phyloP scores from a whole-genome alignment of 441 rosid genomes.

The Mallotus repandus region DNA sequence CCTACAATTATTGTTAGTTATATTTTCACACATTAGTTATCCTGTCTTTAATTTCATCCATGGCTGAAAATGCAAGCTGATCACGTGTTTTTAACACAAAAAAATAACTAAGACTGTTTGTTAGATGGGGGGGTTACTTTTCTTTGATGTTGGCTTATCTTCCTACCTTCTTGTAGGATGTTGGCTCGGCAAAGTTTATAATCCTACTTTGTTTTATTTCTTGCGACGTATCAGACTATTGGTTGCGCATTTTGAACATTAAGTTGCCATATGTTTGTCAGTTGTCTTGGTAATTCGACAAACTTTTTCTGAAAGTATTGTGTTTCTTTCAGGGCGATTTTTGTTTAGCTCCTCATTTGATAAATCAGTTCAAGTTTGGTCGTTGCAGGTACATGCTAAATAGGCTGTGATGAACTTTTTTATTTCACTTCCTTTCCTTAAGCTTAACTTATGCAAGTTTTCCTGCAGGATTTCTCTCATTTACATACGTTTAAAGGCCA shows the following conservation, averaged over 20 bases:
- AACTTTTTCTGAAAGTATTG: too few species aligned
- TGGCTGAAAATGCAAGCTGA: constrained; percentile 10
- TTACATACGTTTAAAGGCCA: constrained; percentile 79
- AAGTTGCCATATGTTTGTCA: neutral
- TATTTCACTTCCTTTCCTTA: neutral
- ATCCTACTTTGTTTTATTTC: neutral
- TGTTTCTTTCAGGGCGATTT: constrained; percentile 55
- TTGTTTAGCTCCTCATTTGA: constrained; percentile 85
- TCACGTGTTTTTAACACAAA: neutral
- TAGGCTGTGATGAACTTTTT: neutral
- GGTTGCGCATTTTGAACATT: constrained; percentile 8
- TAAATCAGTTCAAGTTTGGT: constrained; percentile 75
- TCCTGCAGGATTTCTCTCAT: constrained; percentile 76
- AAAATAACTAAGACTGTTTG: neutral
- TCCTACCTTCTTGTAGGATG: constrained; percentile 4
- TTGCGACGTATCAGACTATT: constrained; percentile 4
- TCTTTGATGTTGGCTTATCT: neutral
- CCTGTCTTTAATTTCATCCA: neutral
- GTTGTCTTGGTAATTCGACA: neutral
- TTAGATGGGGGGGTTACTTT: constrained; percentile 1
- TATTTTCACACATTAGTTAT: neutral
- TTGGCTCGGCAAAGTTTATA: neutral
- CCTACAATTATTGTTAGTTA: neutral
- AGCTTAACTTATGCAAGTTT: constrained; percentile 14
- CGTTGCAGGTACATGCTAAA: constrained; percentile 60